phyloP scores from a whole-genome alignment of 108 stramenopile species.

The Nitzschia inconspicua region DNA sequence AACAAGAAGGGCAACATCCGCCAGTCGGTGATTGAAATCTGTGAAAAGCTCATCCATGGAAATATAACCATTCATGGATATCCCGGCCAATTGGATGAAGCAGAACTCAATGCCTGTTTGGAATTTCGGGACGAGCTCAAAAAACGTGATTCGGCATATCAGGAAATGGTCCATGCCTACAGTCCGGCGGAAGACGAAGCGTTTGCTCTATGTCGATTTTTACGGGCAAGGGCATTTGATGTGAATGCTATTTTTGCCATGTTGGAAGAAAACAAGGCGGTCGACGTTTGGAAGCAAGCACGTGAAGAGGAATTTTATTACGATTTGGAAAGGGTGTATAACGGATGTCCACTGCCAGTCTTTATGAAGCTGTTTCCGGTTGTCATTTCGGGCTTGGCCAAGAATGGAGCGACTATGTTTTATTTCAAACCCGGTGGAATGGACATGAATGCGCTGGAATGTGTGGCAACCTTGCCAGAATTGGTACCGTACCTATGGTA shows the following conservation, averaged over 20 bases:
- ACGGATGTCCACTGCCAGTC: constrained; percentile 6
- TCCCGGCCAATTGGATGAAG: constrained; percentile 18
- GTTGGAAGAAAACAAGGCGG: not conserved
- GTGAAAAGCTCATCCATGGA: too few relatives aligned
- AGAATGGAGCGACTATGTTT: constrained; percentile 10
- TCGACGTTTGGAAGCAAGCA: constrained; percentile 6
- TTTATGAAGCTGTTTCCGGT: constrained; percentile 10
- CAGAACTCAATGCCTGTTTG: constrained; percentile 5
- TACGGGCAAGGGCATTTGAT: constrained; percentile 12
- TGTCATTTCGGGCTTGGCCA: not conserved
- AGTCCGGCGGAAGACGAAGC: constrained; percentile 10
- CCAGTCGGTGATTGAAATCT: too few relatives aligned
- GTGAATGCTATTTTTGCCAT: not conserved
- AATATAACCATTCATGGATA: too few relatives aligned
- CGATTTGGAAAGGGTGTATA: not conserved
- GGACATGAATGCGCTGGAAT: constrained; percentile 9
- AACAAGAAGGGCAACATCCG: too few relatives aligned
- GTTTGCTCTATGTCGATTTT: constrained; percentile 17
- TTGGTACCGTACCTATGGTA: constrained; percentile 6
- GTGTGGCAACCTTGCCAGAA: not conserved
- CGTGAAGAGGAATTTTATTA: not conserved
- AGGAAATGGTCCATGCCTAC: constrained; percentile 15
- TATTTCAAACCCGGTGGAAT: constrained; percentile 17
- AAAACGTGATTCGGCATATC: constrained; percentile 2
- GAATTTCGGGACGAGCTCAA: constrained; percentile 14